Conservation (phyloP, 2,329 filamentous ascomycete species). For the Monosporascus sp. region DNA sequence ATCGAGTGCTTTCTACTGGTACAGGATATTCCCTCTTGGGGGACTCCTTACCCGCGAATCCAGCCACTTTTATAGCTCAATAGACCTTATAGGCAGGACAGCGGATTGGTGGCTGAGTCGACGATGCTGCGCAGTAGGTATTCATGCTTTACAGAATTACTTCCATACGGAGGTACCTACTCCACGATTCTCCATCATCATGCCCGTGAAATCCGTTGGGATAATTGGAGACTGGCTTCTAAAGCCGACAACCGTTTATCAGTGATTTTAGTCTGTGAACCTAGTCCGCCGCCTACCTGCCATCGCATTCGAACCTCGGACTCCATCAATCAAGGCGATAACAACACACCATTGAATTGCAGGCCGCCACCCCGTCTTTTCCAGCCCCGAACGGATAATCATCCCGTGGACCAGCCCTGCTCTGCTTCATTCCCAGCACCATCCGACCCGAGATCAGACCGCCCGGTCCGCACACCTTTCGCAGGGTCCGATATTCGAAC, state of each 20-base stretch:
- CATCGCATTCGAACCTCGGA: too few species aligned
- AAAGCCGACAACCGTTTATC: neutral
- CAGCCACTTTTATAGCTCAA: neutral
- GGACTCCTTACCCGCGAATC: neutral
- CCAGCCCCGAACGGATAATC: neutral
- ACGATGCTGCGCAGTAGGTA: neutral
- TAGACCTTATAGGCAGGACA: neutral
- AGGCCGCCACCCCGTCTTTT: constrained; percentile 1
- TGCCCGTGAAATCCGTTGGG: too few species aligned
- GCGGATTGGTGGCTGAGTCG: neutral
- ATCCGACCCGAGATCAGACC: constrained; percentile 9
- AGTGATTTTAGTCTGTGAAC: too few species aligned
- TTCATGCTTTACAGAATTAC: too few species aligned
- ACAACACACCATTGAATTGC: constrained; percentile 9
- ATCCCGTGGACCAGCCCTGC: neutral
- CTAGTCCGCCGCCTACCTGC: too few species aligned
- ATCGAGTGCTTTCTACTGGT: too few species aligned
- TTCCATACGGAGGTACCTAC: too few species aligned
- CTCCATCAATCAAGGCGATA: too few species aligned
- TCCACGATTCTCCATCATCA: too few species aligned
- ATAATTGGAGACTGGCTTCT: too few species aligned
- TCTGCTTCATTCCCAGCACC: constrained; percentile 4
- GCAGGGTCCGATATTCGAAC: constrained; percentile 17
- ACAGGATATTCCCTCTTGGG: too few species aligned
- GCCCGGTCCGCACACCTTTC: constrained; percentile 10